These are phyloP conservation scores for Solanum lignicaule DNA, from an alignment of 257 asterid genomes.

Conservation along the genomic window DNA sequence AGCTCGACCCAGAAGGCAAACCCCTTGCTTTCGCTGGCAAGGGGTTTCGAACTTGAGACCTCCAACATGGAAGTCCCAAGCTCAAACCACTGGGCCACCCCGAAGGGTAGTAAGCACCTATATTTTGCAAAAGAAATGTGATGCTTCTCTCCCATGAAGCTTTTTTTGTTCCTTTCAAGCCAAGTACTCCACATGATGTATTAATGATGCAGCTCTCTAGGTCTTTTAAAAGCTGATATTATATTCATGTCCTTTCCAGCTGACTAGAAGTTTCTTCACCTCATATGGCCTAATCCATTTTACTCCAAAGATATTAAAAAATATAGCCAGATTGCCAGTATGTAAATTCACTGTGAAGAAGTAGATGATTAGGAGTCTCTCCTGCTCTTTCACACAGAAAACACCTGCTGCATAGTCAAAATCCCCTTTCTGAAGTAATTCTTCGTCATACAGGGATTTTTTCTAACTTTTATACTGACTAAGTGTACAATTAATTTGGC, in stretches of 20 bases:
- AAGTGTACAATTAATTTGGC: background rate
- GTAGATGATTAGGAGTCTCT: background rate
- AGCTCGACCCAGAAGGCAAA: too few relatives aligned
- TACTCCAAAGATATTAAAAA: background rate
- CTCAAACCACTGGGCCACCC: too few relatives aligned
- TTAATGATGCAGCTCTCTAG: background rate
- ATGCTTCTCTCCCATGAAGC: background rate
- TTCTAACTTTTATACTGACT: background rate
- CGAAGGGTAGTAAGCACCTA: background rate
- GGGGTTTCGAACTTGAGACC: too few relatives aligned
- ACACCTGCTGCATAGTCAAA: background rate
- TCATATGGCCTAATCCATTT: background rate
- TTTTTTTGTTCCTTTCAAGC: background rate
- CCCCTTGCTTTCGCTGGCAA: too few relatives aligned
- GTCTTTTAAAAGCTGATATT: background rate
- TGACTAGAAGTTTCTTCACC: background rate
- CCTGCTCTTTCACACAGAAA: background rate
- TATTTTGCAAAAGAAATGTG: background rate
- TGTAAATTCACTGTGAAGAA: background rate
- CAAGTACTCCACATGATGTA: background rate
- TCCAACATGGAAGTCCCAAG: too few relatives aligned
- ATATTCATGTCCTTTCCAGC: background rate
- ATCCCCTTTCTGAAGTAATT: background rate
- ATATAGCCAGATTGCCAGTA: background rate
- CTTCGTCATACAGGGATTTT: background rate